Evolutionary conservation across 495 filamentous ascomycete genomes (phyloP), one percentile per base, ranked within the genome.

Genomic region (Bombardia bombarda): DNA sequence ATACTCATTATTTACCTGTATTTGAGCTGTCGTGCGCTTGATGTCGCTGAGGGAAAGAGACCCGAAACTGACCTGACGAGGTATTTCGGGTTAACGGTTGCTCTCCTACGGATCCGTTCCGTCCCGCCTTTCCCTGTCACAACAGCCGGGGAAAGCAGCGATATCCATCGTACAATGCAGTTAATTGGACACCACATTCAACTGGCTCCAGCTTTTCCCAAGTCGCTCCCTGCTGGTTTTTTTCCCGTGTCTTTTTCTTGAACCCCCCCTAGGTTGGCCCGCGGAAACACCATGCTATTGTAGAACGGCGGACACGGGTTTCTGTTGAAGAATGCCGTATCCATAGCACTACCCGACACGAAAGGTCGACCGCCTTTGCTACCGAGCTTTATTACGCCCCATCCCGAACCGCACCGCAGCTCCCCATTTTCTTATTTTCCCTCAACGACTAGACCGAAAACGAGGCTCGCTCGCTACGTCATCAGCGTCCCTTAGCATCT

Each of bases 261-360:
- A 28, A 28, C 26, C 9, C 26, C 26, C 26, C 26, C n/a, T n/a
- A n/a, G n/a, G n/a, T 28, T 28, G 26, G 26, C 26, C 26, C 13
- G 26, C 26, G 26, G 32, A 14, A 33, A 33, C 1, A 14, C 13
- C 32, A 33, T 16, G n/a, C 13, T 21, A 19, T n/a, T 37, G 34
- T 37, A 23, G 17, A n/a, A 37, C 17, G 18, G 6, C 17, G 18
- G 34, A 17, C 34, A 5, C 9, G 4, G 9, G 12, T 21, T 22
- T 22, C 9, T 7, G 25, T 26, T 18, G 7, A 13, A 40, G 58
- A 32, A 67, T 66, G 64, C 52, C 57, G 23, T 51, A 54, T 42
- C 53, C 57, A 41, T 67, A 64, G 59, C 43, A 12, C 20, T 20
- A 32, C 26, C 37, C 37, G 32, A 4, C 25, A 19, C 20, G 23